A percentile compares a stretch with the other conserved stretches of the same genome.
phyloP scores from a whole-genome alignment of 768 basidiomycete species.

The Suillus discolor region DNA sequence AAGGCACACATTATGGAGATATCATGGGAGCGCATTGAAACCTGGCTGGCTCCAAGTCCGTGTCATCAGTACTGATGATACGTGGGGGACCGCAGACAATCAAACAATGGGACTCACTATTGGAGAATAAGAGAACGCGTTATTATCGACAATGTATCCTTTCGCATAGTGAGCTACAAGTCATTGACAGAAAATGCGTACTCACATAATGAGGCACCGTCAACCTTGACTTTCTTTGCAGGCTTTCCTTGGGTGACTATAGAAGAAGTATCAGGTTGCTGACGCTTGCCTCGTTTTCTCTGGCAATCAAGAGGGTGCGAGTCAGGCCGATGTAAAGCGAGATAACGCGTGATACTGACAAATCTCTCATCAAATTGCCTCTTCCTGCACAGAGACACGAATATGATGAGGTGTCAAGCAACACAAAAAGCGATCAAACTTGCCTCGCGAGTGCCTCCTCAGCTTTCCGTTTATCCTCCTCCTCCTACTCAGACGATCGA shows the following conservation, averaged over 20 bases:
- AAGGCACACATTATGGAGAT: background rate
- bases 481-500: slow-evolving; percentile 45
- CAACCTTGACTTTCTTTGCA: slow-evolving; percentile 43
- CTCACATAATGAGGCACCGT: slow-evolving; percentile 36
- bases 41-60: background rate
- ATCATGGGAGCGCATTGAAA: background rate
- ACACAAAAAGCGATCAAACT: slow-evolving; percentile 16
- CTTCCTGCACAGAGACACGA: slow-evolving; percentile 44
- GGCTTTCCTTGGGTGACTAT: slow-evolving; percentile 30
- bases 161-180: slow-evolving; percentile 42
- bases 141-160: slow-evolving; percentile 18
- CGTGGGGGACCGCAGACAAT: background rate
- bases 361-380: slow-evolving; percentile 62
- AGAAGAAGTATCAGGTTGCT: slow-evolving; percentile 41
- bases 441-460: slow-evolving; percentile 55
- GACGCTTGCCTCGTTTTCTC: slow-evolving; percentile 65
- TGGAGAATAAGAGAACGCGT: background rate
- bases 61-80: background rate
- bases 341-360: slow-evolving; percentile 39
- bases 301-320: slow-evolving; percentile 21
- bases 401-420: background rate
- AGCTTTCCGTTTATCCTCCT: slow-evolving; percentile 54
- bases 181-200: slow-evolving; percentile 1
- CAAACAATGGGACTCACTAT: background rate
- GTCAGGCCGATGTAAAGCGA: background rate